A percentile compares a stretch with the other conserved stretches of the same genome.
Evolutionary conservation across 345 rosid species (phyloP).

Genomic region (Boechera retrofracta): DNA sequence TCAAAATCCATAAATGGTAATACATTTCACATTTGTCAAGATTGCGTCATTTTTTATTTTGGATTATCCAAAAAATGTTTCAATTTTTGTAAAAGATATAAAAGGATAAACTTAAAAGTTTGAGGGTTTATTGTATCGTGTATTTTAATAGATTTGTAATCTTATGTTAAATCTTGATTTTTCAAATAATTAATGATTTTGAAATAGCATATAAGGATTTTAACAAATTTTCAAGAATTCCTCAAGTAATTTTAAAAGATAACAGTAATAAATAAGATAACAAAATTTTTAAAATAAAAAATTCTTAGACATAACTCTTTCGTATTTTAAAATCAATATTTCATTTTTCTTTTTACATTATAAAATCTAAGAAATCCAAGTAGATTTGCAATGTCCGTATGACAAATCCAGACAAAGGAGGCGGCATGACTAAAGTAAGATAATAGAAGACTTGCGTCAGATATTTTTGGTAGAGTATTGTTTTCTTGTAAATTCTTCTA

Average conservation of each 20-base stretch:
- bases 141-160: neutral
- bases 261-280: no score
- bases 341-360: neutral
- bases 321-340: no score
- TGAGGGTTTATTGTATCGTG: neutral
- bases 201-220: neutral
- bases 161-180: neutral
- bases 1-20: conserved; percentile 2
- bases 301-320: neutral
- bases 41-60: neutral
- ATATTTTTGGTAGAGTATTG: neutral
- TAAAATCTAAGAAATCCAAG: neutral
- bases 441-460: conserved; percentile 2
- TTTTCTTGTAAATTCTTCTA: neutral
- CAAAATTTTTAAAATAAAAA: neutral
- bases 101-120: neutral
- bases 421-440: neutral
- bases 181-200: conserved; percentile 2
- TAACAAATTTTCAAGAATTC: conserved; percentile 20
- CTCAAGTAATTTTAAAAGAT: no score
- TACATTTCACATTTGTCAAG: conserved; percentile 7
- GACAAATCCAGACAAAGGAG: conserved; percentile 2
- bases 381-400: neutral
- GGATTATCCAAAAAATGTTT: neutral
- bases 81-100: neutral